Conservation (phyloP, 257 asterid genomes). For the Solanum lignicaule region DNA sequence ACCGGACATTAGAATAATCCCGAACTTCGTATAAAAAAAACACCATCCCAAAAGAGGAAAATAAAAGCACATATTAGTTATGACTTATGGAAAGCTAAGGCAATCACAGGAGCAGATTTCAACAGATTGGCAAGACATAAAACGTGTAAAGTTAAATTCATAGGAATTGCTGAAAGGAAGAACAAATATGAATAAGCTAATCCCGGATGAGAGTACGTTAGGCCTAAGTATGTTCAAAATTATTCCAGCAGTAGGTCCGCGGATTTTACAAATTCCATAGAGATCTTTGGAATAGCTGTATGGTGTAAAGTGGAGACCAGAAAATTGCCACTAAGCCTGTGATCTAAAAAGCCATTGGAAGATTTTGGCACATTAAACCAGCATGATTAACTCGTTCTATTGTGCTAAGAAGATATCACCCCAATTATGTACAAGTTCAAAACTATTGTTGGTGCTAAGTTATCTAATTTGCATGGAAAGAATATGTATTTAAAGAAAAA, state of each 20-base stretch:
- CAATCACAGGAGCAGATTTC: not conserved
- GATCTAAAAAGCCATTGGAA: not conserved
- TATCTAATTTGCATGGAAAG: not conserved
- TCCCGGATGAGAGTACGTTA: not conserved
- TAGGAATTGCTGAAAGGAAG: not conserved
- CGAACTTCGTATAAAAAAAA: not conserved
- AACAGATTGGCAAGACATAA: not conserved
- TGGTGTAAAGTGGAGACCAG: not conserved
- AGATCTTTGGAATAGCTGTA: not conserved
- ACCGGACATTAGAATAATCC: not conserved
- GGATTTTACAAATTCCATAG: not conserved
- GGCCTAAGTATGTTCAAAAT: not conserved
- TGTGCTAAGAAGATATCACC: not conserved
- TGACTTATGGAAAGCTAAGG: not conserved
- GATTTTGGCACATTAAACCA: not conserved
- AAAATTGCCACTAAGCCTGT: not conserved
- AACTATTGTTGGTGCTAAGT: not conserved
- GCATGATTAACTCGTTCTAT: not conserved
- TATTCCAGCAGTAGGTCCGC: not conserved
- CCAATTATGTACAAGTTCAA: not conserved
- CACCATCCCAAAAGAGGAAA: not conserved
- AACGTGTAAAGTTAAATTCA: not conserved
- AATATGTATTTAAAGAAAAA: not conserved
- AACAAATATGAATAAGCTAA: not conserved
- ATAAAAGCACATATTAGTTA: not conserved